phyloP scores from a whole-genome alignment of 2,329 filamentous ascomycete genomes.

The Hymenotorrendiella dingleyae region DNA sequence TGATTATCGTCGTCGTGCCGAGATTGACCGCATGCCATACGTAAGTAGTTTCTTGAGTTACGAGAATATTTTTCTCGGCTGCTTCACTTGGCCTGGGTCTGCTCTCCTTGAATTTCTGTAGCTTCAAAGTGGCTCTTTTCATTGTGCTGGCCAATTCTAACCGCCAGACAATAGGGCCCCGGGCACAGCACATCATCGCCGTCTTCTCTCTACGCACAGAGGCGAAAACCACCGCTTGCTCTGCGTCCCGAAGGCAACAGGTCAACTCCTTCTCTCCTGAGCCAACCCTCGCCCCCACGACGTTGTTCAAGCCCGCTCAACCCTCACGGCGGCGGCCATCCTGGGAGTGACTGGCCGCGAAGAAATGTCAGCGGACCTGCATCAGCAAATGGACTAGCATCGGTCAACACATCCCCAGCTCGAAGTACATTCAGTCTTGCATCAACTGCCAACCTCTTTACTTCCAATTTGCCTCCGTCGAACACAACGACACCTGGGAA shows the following conservation, averaged over 20 bases:
- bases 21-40: conserved; percentile 27
- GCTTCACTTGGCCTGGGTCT: too few relatives aligned
- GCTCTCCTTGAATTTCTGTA: too few relatives aligned
- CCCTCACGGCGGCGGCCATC: conserved; percentile 11
- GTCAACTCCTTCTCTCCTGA: conserved; percentile 25
- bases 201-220: conserved; percentile 27
- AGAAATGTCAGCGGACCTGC: too few relatives aligned
- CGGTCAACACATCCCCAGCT: conserved; percentile 27
- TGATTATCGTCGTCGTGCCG: conserved; percentile 29
- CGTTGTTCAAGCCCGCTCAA: conserved; percentile 23
- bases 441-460: conserved; percentile 26
- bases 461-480: conserved; percentile 15
- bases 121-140: too few relatives aligned
- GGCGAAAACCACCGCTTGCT: conserved; percentile 21
- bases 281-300: conserved; percentile 23
- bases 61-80: too few relatives aligned
- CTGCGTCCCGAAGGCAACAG: conserved; percentile 26
- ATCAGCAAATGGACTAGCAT: conserved; percentile 16
- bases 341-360: conserved; percentile 20
- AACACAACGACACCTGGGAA: conserved; percentile 26
- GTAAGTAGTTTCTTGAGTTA: conserved; percentile 23
- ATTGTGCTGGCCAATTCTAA: too few relatives aligned
- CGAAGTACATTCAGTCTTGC: conserved; percentile 27
- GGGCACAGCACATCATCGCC: conserved; percentile 25
- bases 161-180: conserved; percentile 17